Base-by-base conservation (phyloP, 2,329 filamentous ascomycete genomes). In the Colletotrichum sp. region DNA sequence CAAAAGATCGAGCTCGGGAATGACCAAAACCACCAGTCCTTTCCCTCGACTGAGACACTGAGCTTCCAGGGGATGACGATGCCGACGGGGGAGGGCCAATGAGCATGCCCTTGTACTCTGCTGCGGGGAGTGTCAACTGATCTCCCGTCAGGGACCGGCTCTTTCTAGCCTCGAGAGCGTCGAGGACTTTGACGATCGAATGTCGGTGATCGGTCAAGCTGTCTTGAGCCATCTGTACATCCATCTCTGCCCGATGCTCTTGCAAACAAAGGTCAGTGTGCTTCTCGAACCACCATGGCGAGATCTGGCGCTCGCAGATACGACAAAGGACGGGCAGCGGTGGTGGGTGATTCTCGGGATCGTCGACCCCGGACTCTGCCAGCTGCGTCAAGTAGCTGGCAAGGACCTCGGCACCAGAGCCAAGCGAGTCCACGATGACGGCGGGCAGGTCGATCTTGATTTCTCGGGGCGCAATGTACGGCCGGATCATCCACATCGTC, bases 401-500 rank as follows among this genome's bases (percentile, higher is more conserved):
- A 39, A 99, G 91, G 70, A 99, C 93, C 85, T 99, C 96, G 66
- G 97, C 98, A 52, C 97, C 97, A 32, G 98, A 96, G 49, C 97
- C 97, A 18, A 99, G 90, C 3, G 96, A 96, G 81, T 99, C 96
- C 68, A 99, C 96, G 76, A 99, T 93, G 32, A 98, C 88, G 73
- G 92, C 89, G 18, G 98, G 96, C 8, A 99, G 91, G 83, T 99
- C 97, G 80, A 99, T 99, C 78, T 98, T 98, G 82, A 99, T 95
- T 87, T 99, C 96, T 79, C 96, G 92, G 7, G 96, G 95, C 55
- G 94, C 91, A 55, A 96, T 93, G 85, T 96, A 98, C 4, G 96
- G 97, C 78, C 97, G 95, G 79, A 99, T 92, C 96, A 99, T 99
- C 97, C 97, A 99, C 98, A 99, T 99, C 21, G 95, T 98, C 95